These are phyloP conservation scores for Rubroshorea leprosula DNA, from an alignment of 345 rosid species.

Conservation along the genomic window DNA sequence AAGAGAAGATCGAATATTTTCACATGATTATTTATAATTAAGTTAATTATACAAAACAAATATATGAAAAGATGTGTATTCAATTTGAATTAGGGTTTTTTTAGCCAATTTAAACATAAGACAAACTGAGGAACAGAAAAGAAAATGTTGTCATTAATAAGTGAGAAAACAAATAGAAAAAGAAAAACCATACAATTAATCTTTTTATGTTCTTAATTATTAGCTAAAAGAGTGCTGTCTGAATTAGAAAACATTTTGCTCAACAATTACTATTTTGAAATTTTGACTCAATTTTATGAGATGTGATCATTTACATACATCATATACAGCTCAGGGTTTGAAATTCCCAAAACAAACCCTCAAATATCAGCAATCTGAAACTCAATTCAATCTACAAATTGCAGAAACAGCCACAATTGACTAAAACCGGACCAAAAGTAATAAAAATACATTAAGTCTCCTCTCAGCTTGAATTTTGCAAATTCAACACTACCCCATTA, in stretches of 20 bases:
- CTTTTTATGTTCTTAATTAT: too few relatives aligned
- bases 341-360: slow-evolving; percentile 17
- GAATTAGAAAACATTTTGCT: too few relatives aligned
- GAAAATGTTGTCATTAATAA: too few relatives aligned
- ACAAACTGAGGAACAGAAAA: too few relatives aligned
- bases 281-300: too few relatives aligned
- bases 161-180: too few relatives aligned
- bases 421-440: not conserved
- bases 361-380: slow-evolving; percentile 16
- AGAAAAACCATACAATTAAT: too few relatives aligned
- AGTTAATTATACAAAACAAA: slow-evolving; percentile 15
- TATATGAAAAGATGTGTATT: too few relatives aligned
- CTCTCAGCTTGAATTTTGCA: slow-evolving; percentile 31
- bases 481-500: slow-evolving; percentile 24
- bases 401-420: slow-evolving; percentile 11
- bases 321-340: slow-evolving; percentile 27
- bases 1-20: slow-evolving; percentile 4
- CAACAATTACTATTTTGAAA: too few relatives aligned
- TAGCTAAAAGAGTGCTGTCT: too few relatives aligned
- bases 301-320: slow-evolving; percentile 26
- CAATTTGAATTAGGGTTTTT: too few relatives aligned
- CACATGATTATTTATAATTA: slow-evolving; percentile 26
- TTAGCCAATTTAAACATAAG: too few relatives aligned
- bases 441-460: not conserved
- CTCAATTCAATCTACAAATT: slow-evolving; percentile 29